phyloP scores from a whole-genome alignment of 2,329 filamentous ascomycete species.

The Trichophyton equinum region DNA sequence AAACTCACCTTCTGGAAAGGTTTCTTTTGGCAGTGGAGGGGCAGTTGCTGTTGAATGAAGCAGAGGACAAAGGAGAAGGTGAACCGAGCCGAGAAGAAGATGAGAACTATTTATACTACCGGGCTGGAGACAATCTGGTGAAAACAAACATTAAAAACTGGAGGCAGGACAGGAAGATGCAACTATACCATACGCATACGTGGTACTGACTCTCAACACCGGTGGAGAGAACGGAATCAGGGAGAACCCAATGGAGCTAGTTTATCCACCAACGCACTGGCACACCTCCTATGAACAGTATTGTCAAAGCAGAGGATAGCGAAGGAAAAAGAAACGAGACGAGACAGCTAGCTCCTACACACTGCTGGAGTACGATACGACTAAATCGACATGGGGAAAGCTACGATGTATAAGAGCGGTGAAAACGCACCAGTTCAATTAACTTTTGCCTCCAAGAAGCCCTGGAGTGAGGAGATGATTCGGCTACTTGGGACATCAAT shows the following conservation, averaged over 20 bases:
- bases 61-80: neutral
- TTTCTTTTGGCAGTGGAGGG: neutral
- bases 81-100: neutral
- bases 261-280: neutral
- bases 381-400: neutral
- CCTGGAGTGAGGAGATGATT: neutral
- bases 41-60: neutral
- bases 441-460: neutral
- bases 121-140: neutral
- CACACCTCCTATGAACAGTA: neutral
- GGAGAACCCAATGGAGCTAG: neutral
- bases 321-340: neutral
- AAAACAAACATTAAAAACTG: slow-evolving; percentile 6
- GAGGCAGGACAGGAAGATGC: neutral
- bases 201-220: neutral
- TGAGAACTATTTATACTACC: neutral
- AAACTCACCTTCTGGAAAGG: slow-evolving; percentile 1
- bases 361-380: neutral
- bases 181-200: neutral
- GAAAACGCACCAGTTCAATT: slow-evolving; percentile 2
- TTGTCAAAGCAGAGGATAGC: neutral
- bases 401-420: neutral
- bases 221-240: neutral
- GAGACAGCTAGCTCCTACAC: neutral
- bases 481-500: neutral